phyloP scores from a whole-genome alignment of 192 early-diverging fungal genomes.

The Dispira simplex region DNA sequence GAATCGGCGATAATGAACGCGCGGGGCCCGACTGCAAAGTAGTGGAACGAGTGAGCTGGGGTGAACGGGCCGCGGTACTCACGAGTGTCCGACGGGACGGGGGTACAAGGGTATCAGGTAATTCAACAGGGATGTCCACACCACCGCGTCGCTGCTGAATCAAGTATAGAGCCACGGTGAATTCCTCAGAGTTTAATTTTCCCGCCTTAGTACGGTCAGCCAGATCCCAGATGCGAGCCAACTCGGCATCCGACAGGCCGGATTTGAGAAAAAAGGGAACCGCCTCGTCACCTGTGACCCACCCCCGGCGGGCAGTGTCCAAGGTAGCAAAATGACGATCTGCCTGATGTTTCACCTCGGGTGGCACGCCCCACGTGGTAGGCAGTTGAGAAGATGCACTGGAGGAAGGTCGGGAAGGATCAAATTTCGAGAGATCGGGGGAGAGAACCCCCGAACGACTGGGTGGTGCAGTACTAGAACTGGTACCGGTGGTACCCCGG shows the following conservation, averaged over 20 bases:
- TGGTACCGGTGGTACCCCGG: constrained; percentile 12
- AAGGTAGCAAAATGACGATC: constrained; percentile 61
- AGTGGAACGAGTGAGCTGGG: background rate
- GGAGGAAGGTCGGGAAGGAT: constrained; percentile 11
- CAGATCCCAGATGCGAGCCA: constrained; percentile 75
- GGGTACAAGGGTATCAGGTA: constrained; percentile 27
- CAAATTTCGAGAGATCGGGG: constrained; percentile 18
- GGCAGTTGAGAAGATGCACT: constrained; percentile 11
- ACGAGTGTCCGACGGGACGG: constrained; percentile 23
- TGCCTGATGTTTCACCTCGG: constrained; percentile 55
- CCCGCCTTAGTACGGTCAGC: constrained; percentile 46
- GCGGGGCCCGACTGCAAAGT: background rate
- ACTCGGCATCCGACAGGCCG: constrained; percentile 38
- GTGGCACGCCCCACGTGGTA: constrained; percentile 56
- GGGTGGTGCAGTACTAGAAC: constrained; percentile 16
- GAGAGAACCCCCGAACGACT: constrained; percentile 6
- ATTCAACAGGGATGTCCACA: constrained; percentile 28
- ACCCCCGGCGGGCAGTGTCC: constrained; percentile 43
- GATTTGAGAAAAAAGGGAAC: constrained; percentile 70
- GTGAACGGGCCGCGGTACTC: constrained; percentile 10
- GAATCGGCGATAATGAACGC: constrained; percentile 4
- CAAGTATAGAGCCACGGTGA: constrained; percentile 67
- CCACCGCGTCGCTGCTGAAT: constrained; percentile 44
- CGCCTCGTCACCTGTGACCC: constrained; percentile 53
- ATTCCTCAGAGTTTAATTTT: constrained; percentile 47